Conservation (phyloP, 1,139 yeast species). For the Pichia norvegensis region DNA sequence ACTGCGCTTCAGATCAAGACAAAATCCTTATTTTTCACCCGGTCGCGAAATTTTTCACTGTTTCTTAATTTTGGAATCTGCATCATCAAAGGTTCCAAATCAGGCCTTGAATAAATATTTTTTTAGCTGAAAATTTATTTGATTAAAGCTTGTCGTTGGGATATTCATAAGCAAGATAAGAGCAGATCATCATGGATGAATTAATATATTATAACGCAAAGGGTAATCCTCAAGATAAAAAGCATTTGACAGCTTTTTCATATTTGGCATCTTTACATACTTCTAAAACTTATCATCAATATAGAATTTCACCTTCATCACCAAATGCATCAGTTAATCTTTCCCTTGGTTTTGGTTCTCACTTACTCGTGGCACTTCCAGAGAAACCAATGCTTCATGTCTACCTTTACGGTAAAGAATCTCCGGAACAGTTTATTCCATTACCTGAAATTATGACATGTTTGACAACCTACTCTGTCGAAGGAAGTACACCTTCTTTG, state of each 20-base stretch:
- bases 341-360: conserved; percentile 36
- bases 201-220: conserved; percentile 46
- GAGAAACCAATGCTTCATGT: conserved; percentile 69
- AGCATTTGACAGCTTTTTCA: conserved; percentile 40
- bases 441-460: conserved; percentile 72
- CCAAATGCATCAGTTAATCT: conserved; percentile 37
- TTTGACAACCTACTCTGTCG: conserved; percentile 36
- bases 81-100: too few relatives aligned
- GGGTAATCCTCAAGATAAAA: conserved; percentile 42
- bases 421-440: conserved; percentile 75
- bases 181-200: conserved; percentile 46
- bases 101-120: too few relatives aligned
- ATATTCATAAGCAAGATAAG: too few relatives aligned
- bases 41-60: too few relatives aligned
- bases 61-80: too few relatives aligned
- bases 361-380: conserved; percentile 50
- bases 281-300: conserved; percentile 42
- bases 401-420: conserved; percentile 70
- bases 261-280: conserved; percentile 44
- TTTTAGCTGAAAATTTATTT: too few relatives aligned
- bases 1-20: too few relatives aligned
- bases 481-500: conserved; percentile 8
- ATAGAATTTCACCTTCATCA: conserved; percentile 45
- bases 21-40: too few relatives aligned
- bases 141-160: too few relatives aligned